Base-by-base conservation (phyloP, 2,329 filamentous ascomycete species). In the Scedosporium dehoogii region DNA sequence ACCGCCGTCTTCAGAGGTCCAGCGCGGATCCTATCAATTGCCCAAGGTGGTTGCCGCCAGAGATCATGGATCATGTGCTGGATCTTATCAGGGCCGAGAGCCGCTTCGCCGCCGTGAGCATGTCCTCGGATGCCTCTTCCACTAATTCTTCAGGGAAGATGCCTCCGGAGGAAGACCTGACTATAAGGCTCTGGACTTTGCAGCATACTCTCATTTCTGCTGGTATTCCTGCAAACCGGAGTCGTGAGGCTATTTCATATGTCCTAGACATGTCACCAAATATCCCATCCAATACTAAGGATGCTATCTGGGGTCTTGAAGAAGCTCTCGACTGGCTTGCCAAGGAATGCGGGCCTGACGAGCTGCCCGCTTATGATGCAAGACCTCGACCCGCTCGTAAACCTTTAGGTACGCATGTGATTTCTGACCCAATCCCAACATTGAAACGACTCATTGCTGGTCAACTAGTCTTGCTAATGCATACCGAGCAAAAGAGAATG, bases 311-410 rank as follows among this genome's bases (percentile, higher is more conserved):
- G 90, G 92, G 92, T 9, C 76, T 97, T 42, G 88, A 96, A 65
- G 92, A 96, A 74, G 86, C 90, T 27, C 73, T 99, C 21, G 91
- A 97, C 68, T 96, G 92, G 91, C 81, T 97, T 61, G 90, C 91
- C n/a, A 79, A 90, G 66, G 85, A 94, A 70, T 90, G 88, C 68
- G 76, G 81, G 14, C 76, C 80, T 65, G 82, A 86, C 1, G 87
- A 92, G 68, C 79, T 93, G 42, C 89, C 89, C 5, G 81, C 85
- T 57, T 96, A 94, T 71, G 85, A 89, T 21, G 80, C 78, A 63
- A 76, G 72, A 60, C 68, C 69, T 14, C 79, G 74, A 38, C 68
- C 71, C 4, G 65, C 27, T 25, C 27, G 46, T 10, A 61, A 61
- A 33, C 46, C 59, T 10, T 25, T 27, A 61, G 75, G 75, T 73